Base-by-base conservation (phyloP, 202 grass and related monocot species). In the Panicum hallii region DNA sequence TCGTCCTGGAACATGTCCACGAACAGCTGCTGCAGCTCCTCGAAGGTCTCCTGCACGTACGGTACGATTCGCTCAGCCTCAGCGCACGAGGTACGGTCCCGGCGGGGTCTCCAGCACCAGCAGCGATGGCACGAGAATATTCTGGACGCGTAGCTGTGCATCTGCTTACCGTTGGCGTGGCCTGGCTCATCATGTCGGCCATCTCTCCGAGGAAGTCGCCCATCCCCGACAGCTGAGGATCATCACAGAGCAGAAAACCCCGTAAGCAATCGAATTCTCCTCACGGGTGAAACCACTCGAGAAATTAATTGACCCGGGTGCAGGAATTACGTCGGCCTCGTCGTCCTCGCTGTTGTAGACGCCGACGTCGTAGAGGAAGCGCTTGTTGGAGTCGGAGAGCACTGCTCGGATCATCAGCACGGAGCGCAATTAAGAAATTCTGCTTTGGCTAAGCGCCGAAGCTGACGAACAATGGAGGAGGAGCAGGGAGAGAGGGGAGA, bases 21-120 rank as follows among this genome's bases (percentile, higher is more conserved):
- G 80, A 98, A 98, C 79, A 98, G 55, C 71, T 84, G 93, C 90
- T 98, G 93, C 81, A 98, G 72, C 61, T 98, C 96, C 86, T 98
- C 91, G 69, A 98, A 95, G 83, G 53, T 98, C 66, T 94, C 89
- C 73, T 93, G 82, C 57, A 41, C 4, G 60, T 71, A 87, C 62
- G 22, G 15, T 13, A 4, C 0, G 22, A 1, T 3, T 68, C 8
- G 42, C 0, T 50, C 12, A 85, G 26, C 26, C 26, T 5, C 63
- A 41, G 40, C 7, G 12, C 63, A 0, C 11, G 3, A 20, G 13
- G 19, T 12, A 42, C 40, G 17, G 10, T 6, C 30, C 57, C 1
- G 69, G 49, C 36, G 36, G 36, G 36, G 36, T 49, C 38, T 32
- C 5, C 32, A 32, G 32, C 32, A 32, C 32, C 17, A 2, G 2